Evolutionary conservation across 192 early-diverging fungal species (phyloP).

Genomic region (Powellomyces hirtus): DNA sequence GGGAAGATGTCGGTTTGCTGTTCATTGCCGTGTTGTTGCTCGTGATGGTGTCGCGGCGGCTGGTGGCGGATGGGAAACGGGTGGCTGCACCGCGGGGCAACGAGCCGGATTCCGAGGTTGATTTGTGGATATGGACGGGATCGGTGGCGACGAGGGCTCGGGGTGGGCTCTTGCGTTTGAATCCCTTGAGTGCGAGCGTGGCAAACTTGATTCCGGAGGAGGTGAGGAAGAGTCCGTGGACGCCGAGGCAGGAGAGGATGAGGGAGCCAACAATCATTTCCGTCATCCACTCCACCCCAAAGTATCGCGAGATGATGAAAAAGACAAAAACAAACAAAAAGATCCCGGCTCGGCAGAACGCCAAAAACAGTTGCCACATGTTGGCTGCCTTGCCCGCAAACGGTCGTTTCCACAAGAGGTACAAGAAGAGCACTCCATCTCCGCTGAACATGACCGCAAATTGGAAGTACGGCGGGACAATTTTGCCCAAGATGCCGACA

Average conservation of each 20-base stretch:
- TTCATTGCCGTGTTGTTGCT: too few species aligned
- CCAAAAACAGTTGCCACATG: constrained; percentile 10
- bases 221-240: constrained; percentile 6
- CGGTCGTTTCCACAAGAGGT: constrained; percentile 8
- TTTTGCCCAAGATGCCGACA: constrained; percentile 17
- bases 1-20: too few species aligned
- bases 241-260: constrained; percentile 10
- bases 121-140: background rate
- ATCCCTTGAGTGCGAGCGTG: background rate
- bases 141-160: constrained; percentile 1
- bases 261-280: background rate
- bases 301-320: constrained; percentile 1
- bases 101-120: too few species aligned
- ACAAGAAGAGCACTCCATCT: constrained; percentile 10
- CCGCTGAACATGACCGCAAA: constrained; percentile 13
- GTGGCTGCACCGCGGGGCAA: too few species aligned
- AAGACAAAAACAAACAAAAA: constrained; percentile 1
- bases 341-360: constrained; percentile 4
- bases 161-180: background rate
- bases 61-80: too few species aligned
- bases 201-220: constrained; percentile 7
- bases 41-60: too few species aligned
- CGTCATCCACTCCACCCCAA: constrained; percentile 10
- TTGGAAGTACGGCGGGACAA: constrained; percentile 16
- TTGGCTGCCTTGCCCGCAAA: constrained; percentile 12